Base-by-base conservation (phyloP, 371 early-diverging fungal species). In the Actinomortierella ambigua region DNA sequence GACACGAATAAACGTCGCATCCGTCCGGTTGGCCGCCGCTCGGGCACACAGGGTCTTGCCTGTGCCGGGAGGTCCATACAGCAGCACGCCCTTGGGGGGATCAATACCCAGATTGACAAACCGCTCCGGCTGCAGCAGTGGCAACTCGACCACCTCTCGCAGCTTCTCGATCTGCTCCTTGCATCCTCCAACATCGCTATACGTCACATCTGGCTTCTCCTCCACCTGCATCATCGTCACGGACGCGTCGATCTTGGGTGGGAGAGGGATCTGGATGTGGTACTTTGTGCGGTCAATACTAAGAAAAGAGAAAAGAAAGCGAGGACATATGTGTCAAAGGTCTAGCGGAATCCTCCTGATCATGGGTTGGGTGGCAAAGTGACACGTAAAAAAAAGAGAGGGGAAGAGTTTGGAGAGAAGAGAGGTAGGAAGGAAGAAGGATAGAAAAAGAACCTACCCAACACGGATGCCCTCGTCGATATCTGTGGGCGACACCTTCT, bases 211-310 rank as follows among this genome's bases (percentile, higher is more conserved):
- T 3, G 99, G 99, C 78, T 98, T 99, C 78, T 99, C 99, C 80
- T 99, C 99, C 62, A 99, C 99, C 84, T 99, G 99, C 99, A 99
- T 99, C 88, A 99, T 95, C 17, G 99, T 99, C 20, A 99, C 99
- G 18, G 98, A 91, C 34, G 99, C 95, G 81, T 99, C 99, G 65
- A 99, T 99, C 82, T 97, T 98, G 77, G 99, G 97, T 50, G 99
- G 99, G 39, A 99, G 85, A n/a, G 99, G 98, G 63, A 98, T 92
- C 73, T 98, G 97, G 59, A 99, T 97, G 80, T 98, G 97, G 78
- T 99, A 99, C 76, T 99, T 99, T 73, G 89, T 92, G 63, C 99
- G 95, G 82, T 99, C 99, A 29, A 99, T 99, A 61, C 97, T 93
- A 75, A 44, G 47, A 2, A 29, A 53, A 2, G 3, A 11, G 47